phyloP scores from a whole-genome alignment of 2,329 filamentous ascomycete species.

The Sclerotinia sclerotiorum region DNA sequence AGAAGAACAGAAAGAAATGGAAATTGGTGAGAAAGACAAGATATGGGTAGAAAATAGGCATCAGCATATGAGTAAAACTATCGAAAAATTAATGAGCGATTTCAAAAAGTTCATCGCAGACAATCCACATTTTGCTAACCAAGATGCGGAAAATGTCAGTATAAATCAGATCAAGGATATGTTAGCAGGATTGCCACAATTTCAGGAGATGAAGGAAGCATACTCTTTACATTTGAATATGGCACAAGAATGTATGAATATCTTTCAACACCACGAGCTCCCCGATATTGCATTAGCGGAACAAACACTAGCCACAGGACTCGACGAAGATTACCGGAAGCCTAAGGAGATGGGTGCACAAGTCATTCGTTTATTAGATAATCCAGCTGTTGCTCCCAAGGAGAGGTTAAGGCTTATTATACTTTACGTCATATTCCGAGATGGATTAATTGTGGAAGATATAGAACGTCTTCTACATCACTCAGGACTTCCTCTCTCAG shows the following conservation, averaged over 20 bases:
- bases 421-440: slow-evolving; percentile 81
- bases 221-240: slow-evolving; percentile 94
- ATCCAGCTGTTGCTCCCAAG: slow-evolving; percentile 66
- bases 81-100: slow-evolving; percentile 87
- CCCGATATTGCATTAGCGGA: slow-evolving; percentile 85
- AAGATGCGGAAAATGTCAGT: slow-evolving; percentile 66
- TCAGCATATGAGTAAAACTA: slow-evolving; percentile 96
- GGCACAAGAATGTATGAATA: slow-evolving; percentile 96
- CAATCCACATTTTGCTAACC: slow-evolving; percentile 88
- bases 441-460: slow-evolving; percentile 81
- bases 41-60: slow-evolving; percentile 96
- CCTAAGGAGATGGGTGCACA: slow-evolving; percentile 87
- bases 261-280: slow-evolving; percentile 82
- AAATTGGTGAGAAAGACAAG: slow-evolving; percentile 84
- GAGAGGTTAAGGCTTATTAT: slow-evolving; percentile 85
- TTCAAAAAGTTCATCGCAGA: slow-evolving; percentile 89
- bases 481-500: slow-evolving; percentile 70
- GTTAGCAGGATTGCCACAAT: slow-evolving; percentile 90
- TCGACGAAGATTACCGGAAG: slow-evolving; percentile 90
- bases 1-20: slow-evolving; percentile 83
- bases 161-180: slow-evolving; percentile 95
- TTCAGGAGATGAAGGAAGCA: slow-evolving; percentile 91
- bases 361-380: slow-evolving; percentile 83
- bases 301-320: slow-evolving; percentile 85
- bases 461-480: slow-evolving; percentile 82